Conservation (phyloP, 2,329 filamentous ascomycete genomes). For the Verticillium longisporum region DNA sequence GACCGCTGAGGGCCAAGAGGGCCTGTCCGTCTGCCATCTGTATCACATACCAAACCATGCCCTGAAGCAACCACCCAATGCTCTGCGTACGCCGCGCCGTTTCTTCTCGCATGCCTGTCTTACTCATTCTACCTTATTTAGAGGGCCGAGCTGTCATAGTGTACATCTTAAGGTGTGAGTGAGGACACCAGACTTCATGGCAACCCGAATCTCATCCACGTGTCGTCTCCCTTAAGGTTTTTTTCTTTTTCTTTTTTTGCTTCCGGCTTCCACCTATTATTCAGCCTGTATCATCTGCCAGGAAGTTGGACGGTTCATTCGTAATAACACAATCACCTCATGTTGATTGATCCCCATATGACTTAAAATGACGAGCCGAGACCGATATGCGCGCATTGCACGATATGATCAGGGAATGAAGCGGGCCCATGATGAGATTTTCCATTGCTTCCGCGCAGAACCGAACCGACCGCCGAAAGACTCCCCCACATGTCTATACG, state of each 20-base stretch:
- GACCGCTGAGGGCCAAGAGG: too few species aligned
- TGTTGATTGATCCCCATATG: background rate
- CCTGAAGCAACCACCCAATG: too few species aligned
- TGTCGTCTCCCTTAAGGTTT: too few species aligned
- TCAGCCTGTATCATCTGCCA: too few species aligned
- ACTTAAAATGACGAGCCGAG: background rate
- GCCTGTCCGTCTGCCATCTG: too few species aligned
- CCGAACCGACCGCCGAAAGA: background rate
- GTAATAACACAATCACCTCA: background rate
- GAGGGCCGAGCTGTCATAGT: background rate
- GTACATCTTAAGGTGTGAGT: background rate
- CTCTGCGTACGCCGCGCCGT: background rate
- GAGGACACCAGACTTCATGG: background rate
- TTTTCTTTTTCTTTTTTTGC: too few species aligned
- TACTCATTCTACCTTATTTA: background rate
- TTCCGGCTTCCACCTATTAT: background rate
- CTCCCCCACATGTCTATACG: background rate
- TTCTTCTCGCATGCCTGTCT: background rate
- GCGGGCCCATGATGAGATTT: background rate
- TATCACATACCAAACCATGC: too few species aligned
- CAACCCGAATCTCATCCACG: background rate
- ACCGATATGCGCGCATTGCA: background rate
- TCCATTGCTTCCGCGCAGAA: background rate
- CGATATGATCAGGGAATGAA: background rate
- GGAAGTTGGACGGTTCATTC: too few species aligned